These are phyloP conservation scores for Albugo candida DNA, from an alignment of 352 stramenopile genomes.

Conservation along the genomic window DNA sequence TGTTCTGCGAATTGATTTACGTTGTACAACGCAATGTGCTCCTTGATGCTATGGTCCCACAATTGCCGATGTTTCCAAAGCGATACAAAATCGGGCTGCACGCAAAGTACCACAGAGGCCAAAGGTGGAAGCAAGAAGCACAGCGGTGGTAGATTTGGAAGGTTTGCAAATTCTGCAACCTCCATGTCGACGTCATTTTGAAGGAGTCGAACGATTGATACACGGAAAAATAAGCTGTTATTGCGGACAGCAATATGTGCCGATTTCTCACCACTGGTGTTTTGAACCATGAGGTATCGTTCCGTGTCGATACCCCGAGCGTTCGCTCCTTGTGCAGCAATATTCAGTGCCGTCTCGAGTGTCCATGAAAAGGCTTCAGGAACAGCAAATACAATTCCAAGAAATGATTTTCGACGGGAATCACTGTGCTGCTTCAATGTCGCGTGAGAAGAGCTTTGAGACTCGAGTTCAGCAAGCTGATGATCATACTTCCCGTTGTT, in stretches of 20 bases:
- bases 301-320: conserved; percentile 15
- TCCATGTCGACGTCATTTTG: conserved; percentile 51
- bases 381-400: conserved; percentile 66
- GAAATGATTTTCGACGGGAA: conserved; percentile 46
- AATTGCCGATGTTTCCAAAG: conserved; percentile 63
- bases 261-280: conserved; percentile 39
- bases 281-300: conserved; percentile 64
- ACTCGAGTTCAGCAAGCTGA: conserved; percentile 6
- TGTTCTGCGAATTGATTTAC: conserved; percentile 80
- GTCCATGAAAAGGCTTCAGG: conserved; percentile 20
- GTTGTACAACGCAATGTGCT: conserved; percentile 79
- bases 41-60: conserved; percentile 76
- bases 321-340: conserved; percentile 10
- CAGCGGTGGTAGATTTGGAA: conserved; percentile 15
- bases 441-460: neutral
- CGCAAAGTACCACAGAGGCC: conserved; percentile 34
- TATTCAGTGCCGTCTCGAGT: conserved; percentile 13
- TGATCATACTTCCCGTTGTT: too few species aligned
- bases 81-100: conserved; percentile 40
- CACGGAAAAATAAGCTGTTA: conserved; percentile 72
- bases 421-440: conserved; percentile 6
- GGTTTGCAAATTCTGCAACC: conserved; percentile 20
- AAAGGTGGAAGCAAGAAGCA: conserved; percentile 46
- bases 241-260: conserved; percentile 59
- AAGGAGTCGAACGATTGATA: conserved; percentile 13